Conservation (phyloP, 768 basidiomycete genomes). For the Kwoniella sp. region DNA sequence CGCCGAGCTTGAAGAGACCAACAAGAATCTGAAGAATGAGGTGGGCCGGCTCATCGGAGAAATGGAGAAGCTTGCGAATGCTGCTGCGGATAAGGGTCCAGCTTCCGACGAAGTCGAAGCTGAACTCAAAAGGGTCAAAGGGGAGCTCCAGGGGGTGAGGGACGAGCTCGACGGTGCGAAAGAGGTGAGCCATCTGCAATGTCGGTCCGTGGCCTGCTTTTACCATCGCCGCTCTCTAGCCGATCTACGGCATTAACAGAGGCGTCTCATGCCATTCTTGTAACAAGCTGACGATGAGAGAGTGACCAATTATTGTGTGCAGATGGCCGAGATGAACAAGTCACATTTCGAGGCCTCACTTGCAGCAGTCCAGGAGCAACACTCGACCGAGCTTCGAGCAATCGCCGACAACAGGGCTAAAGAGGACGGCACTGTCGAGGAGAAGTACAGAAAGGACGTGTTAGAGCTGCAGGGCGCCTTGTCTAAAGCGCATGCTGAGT, state of each 20-base stretch:
- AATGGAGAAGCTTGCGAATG: conserved; percentile 10
- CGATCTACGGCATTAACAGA: too few relatives aligned
- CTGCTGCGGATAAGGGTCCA: background rate
- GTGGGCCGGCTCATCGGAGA: conserved; percentile 13
- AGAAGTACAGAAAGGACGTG: conserved; percentile 16
- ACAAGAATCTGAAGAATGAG: conserved; percentile 19
- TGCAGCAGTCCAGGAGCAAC: conserved; percentile 26
- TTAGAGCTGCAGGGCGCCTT: conserved; percentile 22
- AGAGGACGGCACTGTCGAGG: background rate
- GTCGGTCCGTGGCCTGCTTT: too few relatives aligned
- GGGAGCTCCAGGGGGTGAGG: conserved; percentile 24
- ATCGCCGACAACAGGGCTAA: conserved; percentile 11
- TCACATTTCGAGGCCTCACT: conserved; percentile 35
- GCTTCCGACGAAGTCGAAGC: conserved; percentile 17
- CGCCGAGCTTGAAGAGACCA: conserved; percentile 2
- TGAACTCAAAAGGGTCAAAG: conserved; percentile 21
- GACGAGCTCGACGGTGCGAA: conserved; percentile 39
- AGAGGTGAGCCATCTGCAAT: conserved; percentile 27
- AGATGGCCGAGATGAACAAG: conserved; percentile 49
- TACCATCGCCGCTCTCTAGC: too few relatives aligned
- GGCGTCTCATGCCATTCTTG: too few relatives aligned
- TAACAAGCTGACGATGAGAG: too few relatives aligned
- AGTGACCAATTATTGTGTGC: background rate
- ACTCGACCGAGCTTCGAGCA: conserved; percentile 10
- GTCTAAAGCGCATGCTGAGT: conserved; percentile 12